Conservation (phyloP, 2,329 filamentous ascomycete species). For the Fusarium multiceps region DNA sequence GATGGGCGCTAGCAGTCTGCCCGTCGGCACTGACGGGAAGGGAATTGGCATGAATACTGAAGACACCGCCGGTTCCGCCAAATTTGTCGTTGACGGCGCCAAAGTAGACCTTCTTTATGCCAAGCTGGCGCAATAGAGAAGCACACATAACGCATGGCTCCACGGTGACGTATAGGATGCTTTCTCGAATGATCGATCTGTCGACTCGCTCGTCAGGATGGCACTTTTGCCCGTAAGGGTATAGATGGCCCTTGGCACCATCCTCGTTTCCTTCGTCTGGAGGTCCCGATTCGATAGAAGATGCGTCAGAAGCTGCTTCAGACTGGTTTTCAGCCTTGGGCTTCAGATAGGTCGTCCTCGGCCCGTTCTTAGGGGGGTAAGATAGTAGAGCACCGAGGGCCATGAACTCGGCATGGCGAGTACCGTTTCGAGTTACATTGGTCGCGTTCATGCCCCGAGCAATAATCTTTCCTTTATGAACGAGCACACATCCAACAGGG, state of each 20-base stretch:
- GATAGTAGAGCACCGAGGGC: slow-evolving; percentile 73
- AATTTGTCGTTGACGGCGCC: slow-evolving; percentile 97
- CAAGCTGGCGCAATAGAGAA: slow-evolving; percentile 87
- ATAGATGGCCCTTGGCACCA: slow-evolving; percentile 66
- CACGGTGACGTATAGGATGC: slow-evolving; percentile 92
- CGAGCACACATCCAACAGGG: slow-evolving; percentile 94
- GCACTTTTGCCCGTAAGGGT: slow-evolving; percentile 70
- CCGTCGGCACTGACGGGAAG: slow-evolving; percentile 53
- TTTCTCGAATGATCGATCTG: slow-evolving; percentile 74
- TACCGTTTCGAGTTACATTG: slow-evolving; percentile 89
- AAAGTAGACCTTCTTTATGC: slow-evolving; percentile 91
- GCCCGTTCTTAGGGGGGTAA: slow-evolving; percentile 49
- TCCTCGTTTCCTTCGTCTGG: slow-evolving; percentile 63
- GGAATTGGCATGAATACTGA: slow-evolving; percentile 80
- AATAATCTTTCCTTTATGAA: slow-evolving; percentile 81
- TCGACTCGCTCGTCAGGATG: slow-evolving; percentile 68
- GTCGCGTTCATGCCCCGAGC: slow-evolving; percentile 97
- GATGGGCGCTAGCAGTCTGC: slow-evolving; percentile 55
- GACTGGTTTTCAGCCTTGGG: slow-evolving; percentile 47
- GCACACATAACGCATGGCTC: slow-evolving; percentile 99
- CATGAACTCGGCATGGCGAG: slow-evolving; percentile 94
- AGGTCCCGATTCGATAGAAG: slow-evolving; percentile 37
- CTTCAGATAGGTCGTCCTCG: slow-evolving; percentile 49
- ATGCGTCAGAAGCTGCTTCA: slow-evolving; percentile 40
- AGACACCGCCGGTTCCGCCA: slow-evolving; percentile 92